Conservation (phyloP, 257 asterid species). For the Fraxinus excelsior region DNA sequence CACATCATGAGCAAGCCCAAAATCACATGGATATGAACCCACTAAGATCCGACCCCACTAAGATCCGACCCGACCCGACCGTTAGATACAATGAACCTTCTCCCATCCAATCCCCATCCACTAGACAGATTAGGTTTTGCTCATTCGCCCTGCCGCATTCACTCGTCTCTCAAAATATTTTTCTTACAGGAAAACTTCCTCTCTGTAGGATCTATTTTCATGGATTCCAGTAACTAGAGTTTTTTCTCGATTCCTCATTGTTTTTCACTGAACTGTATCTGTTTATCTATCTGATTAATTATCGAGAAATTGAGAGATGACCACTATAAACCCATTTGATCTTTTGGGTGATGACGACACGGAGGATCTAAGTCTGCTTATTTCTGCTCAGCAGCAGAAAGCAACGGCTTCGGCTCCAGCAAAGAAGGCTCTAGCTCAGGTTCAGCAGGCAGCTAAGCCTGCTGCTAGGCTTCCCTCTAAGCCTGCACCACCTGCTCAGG, state of each 20-base stretch:
- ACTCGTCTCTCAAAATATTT: background rate
- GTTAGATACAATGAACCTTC: background rate
- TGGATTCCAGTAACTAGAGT: conserved; percentile 35
- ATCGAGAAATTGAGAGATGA: conserved; percentile 27
- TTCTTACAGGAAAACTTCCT: background rate
- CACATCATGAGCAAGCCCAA: too few relatives aligned
- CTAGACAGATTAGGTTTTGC: background rate
- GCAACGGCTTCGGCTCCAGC: conserved; percentile 29
- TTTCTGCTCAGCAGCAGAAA: conserved; percentile 52
- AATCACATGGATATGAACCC: background rate
- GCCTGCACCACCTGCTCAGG: conserved; percentile 63
- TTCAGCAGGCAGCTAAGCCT: conserved; percentile 33
- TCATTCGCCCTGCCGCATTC: background rate
- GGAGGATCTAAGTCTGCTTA: conserved; percentile 55
- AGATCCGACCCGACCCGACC: too few relatives aligned
- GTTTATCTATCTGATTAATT: conserved; percentile 2
- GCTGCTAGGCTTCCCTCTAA: conserved; percentile 58
- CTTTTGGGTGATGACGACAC: conserved; percentile 65
- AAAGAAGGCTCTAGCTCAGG: conserved; percentile 45
- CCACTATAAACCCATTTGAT: conserved; percentile 59
- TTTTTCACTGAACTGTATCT: conserved; percentile 18
- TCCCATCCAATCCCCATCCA: background rate
- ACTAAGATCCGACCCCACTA: background rate
- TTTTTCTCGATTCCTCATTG: background rate
- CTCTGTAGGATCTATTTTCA: conserved; percentile 4